Conservation (phyloP, 2,329 filamentous ascomycete species). For the Ceratocystis destructans region DNA sequence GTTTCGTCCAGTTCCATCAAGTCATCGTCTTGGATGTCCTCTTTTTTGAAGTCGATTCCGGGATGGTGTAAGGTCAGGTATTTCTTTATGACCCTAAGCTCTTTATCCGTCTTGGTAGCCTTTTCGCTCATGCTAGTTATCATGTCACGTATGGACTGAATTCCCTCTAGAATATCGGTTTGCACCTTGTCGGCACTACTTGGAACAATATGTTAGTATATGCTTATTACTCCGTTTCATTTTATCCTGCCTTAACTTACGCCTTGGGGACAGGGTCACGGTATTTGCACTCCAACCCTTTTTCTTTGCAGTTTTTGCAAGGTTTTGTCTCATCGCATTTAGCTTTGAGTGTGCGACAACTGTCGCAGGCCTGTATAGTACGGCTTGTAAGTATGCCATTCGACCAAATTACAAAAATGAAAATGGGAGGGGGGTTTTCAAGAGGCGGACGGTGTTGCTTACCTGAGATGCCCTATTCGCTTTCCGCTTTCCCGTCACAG, state of each 20-base stretch:
- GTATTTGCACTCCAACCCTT: constrained; percentile 71
- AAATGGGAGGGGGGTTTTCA: no score
- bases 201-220: background rate
- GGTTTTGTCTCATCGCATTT: constrained; percentile 83
- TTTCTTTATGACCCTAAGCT: constrained; percentile 17
- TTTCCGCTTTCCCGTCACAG: constrained; percentile 38
- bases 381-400: constrained; percentile 17
- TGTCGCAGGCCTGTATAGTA: constrained; percentile 65
- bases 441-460: constrained; percentile 18
- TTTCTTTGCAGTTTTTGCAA: constrained; percentile 78
- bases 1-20: background rate
- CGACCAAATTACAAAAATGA: no score
- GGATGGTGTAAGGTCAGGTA: constrained; percentile 19
- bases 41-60: constrained; percentile 14
- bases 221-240: background rate
- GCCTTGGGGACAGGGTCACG: constrained; percentile 84
- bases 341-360: constrained; percentile 73
- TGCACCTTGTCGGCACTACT: constrained; percentile 45
- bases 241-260: constrained; percentile 35
- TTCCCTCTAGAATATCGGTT: constrained; percentile 45
- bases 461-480: constrained; percentile 53
- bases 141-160: constrained; percentile 30
- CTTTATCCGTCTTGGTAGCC: constrained; percentile 9
- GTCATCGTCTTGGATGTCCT: constrained; percentile 3
- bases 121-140: background rate